Conservation (phyloP, 345 rosid genomes). For the Boechera retrofracta region DNA sequence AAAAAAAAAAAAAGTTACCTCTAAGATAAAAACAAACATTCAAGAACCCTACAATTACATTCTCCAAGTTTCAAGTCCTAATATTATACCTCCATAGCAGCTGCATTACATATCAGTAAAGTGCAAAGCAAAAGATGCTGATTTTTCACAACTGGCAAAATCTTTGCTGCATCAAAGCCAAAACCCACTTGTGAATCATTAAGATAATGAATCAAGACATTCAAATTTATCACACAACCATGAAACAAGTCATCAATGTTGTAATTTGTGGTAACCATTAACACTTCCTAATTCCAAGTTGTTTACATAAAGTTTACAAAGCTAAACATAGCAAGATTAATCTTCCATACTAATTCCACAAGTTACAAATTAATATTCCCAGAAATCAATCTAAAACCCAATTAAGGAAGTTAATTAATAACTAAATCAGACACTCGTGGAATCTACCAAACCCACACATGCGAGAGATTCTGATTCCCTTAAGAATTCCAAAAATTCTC, state of each 20-base stretch:
- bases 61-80: not conserved
- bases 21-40: not conserved
- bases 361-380: not conserved
- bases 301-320: too few relatives aligned
- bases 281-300: too few relatives aligned
- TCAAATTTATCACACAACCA: not conserved
- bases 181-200: not conserved
- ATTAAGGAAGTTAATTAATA: not conserved
- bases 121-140: conserved; percentile 92
- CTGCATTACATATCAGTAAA: conserved; percentile 90
- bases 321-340: too few relatives aligned
- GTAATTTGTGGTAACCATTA: not conserved
- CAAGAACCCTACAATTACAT: not conserved
- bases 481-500: not conserved
- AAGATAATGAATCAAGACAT: not conserved
- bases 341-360: not conserved
- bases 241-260: not conserved
- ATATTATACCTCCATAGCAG: conserved; percentile 85
- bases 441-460: conserved; percentile 22
- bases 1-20: not conserved
- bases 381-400: not conserved
- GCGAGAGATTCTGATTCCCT: not conserved
- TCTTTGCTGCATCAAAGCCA: conserved; percentile 57
- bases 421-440: not conserved
- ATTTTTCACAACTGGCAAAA: conserved; percentile 80